These are phyloP conservation scores for Mallotus japonicus DNA, from an alignment of 441 rosid genomes.

Conservation along the genomic window DNA sequence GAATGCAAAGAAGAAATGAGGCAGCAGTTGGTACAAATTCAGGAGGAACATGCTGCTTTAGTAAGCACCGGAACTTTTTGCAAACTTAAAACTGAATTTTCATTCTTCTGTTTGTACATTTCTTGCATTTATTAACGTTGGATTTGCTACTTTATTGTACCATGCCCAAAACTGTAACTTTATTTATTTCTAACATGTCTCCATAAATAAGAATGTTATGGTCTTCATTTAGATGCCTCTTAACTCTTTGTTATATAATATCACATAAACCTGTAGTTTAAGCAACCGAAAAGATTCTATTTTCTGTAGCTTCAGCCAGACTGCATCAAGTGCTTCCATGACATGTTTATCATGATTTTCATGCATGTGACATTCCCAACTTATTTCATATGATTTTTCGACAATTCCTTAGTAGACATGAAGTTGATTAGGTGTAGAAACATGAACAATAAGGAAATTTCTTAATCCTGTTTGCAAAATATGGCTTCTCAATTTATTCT, in stretches of 20 bases:
- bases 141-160: background rate
- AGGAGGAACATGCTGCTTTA: conserved; percentile 67
- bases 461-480: background rate
- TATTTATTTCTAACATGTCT: background rate
- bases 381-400: background rate
- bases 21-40: conserved; percentile 40
- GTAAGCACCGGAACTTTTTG: conserved; percentile 40
- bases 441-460: background rate
- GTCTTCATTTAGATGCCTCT: background rate
- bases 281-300: background rate
- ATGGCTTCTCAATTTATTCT: background rate
- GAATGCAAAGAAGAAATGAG: conserved; percentile 60
- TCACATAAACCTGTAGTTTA: background rate
- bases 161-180: background rate
- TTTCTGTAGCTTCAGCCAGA: background rate
- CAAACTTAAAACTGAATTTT: conserved; percentile 19
- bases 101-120: conserved; percentile 14
- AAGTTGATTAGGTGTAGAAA: background rate
- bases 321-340: conserved; percentile 2
- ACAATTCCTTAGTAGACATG: background rate
- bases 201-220: background rate
- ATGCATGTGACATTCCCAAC: background rate
- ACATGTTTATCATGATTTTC: background rate
- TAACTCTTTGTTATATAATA: background rate
- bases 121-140: background rate